Conservation (phyloP, 2,329 filamentous ascomycete genomes). For the Fusarium avenaceum region DNA sequence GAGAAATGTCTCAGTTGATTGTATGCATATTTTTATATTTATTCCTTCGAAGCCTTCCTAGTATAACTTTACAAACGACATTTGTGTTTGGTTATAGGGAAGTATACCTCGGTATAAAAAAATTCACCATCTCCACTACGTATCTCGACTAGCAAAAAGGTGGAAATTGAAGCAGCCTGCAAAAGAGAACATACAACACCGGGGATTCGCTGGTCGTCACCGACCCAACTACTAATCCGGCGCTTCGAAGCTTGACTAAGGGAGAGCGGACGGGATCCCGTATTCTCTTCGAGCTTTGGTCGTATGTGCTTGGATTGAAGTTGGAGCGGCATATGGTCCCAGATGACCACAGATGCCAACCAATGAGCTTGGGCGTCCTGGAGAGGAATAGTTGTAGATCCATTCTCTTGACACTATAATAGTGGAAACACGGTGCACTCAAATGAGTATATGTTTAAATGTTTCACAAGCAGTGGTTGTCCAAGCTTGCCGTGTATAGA, state of each 20-base stretch:
- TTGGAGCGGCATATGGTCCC: background rate
- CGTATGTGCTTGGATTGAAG: slow-evolving; percentile 4
- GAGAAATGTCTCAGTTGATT: slow-evolving; percentile 9
- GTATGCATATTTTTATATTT: background rate
- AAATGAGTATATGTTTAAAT: background rate
- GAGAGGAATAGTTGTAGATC: background rate
- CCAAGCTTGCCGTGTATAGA: background rate
- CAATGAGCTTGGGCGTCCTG: background rate
- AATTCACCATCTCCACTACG: background rate
- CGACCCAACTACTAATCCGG: slow-evolving; percentile 28
- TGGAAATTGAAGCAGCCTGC: background rate
- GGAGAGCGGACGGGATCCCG: slow-evolving; percentile 27
- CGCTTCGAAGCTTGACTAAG: slow-evolving; percentile 26
- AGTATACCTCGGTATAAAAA: background rate
- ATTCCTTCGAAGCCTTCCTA: background rate
- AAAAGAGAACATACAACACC: slow-evolving; percentile 21
- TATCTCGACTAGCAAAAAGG: background rate
- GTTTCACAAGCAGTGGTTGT: background rate
- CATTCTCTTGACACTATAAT: background rate
- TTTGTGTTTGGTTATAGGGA: background rate
- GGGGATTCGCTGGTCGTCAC: slow-evolving; percentile 25
- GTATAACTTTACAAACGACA: background rate
- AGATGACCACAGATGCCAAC: background rate
- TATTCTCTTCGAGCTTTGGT: slow-evolving; percentile 26
- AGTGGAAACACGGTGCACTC: background rate